A percentile compares a stretch with the other conserved stretches of the same genome.
Conservation (phyloP, 208 protist genomes). For the Trypanosoma theileri region DNA sequence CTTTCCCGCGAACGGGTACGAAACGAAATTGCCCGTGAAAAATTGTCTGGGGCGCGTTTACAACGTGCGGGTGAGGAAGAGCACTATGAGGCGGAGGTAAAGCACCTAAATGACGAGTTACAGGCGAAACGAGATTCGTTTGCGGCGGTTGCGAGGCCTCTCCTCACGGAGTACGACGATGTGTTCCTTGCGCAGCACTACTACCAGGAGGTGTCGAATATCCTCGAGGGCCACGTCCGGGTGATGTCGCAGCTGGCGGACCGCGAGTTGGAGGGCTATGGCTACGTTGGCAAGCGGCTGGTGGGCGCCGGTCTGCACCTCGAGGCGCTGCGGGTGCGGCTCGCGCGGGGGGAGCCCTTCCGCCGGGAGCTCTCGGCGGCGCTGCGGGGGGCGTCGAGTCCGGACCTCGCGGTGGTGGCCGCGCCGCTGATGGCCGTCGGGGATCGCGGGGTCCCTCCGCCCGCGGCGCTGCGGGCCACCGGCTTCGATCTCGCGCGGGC, state of each 20-base stretch:
- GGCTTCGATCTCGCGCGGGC: constrained; percentile 77
- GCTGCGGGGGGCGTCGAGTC: constrained; percentile 76
- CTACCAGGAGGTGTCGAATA: constrained; percentile 69
- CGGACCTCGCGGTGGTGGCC: constrained; percentile 60
- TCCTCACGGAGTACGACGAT: constrained; percentile 79
- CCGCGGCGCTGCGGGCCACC: constrained; percentile 41
- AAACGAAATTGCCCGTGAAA: constrained; percentile 66
- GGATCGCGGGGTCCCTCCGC: constrained; percentile 42
- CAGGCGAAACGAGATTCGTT: constrained; percentile 50
- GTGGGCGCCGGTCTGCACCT: constrained; percentile 79
- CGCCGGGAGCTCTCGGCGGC: constrained; percentile 47
- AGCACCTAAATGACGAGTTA: constrained; percentile 46
- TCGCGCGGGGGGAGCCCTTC: constrained; percentile 57
- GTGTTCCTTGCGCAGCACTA: constrained; percentile 78
- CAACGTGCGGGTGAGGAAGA: constrained; percentile 47
- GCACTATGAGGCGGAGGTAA: constrained; percentile 21
- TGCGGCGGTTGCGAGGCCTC: constrained; percentile 44
- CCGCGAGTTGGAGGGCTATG: constrained; percentile 71
- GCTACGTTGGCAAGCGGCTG: constrained; percentile 86
- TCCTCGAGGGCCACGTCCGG: constrained; percentile 42
- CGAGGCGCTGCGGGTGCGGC: constrained; percentile 51
- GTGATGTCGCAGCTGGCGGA: constrained; percentile 55
- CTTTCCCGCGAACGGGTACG: constrained; percentile 62
- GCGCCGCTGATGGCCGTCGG: constrained; percentile 40
- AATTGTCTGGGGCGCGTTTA: constrained; percentile 39